Conservation (phyloP, 2,329 filamentous ascomycete species). For the Truncatella angustata region DNA sequence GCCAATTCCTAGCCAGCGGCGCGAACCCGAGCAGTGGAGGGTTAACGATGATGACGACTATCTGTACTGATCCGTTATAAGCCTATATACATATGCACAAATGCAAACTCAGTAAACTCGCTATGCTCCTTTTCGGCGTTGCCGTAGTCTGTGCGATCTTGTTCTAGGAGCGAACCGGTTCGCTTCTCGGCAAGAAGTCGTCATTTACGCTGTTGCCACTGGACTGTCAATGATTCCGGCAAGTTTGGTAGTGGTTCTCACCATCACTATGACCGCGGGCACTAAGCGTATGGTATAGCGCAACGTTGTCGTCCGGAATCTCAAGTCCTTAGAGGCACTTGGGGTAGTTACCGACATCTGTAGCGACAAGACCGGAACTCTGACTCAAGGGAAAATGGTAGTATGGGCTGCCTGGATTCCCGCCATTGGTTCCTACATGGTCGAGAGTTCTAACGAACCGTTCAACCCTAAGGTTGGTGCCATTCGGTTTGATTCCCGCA, state of each 20-base stretch:
- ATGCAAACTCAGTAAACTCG: no score
- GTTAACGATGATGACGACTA: no score
- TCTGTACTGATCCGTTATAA: no score
- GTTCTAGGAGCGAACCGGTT: conserved; percentile 65
- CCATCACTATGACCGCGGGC: conserved; percentile 62
- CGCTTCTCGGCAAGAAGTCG: conserved; percentile 53
- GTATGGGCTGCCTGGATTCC: conserved; percentile 60
- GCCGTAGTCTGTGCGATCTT: conserved; percentile 67
- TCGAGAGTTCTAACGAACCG: conserved; percentile 53
- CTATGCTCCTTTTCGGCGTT: conserved; percentile 65
- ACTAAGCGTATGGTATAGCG: conserved; percentile 57
- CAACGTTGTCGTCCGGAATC: conserved; percentile 57
- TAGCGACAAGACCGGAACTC: conserved; percentile 57
- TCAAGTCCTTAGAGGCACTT: conserved; percentile 57
- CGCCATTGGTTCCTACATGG: conserved; percentile 53
- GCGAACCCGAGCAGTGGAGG: no score
- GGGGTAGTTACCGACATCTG: conserved; percentile 60
- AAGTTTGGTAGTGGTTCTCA: conserved; percentile 63
- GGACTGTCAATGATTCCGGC: conserved; percentile 60
- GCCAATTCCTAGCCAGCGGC: no score
- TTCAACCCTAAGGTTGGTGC: conserved; percentile 55
- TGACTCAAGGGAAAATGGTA: conserved; percentile 65
- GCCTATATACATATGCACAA: no score
- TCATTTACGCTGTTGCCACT: conserved; percentile 61
- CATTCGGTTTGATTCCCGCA: conserved; percentile 36